Conservation (phyloP, 23 red algal genomes). For the Gracilaria gracilis region DNA sequence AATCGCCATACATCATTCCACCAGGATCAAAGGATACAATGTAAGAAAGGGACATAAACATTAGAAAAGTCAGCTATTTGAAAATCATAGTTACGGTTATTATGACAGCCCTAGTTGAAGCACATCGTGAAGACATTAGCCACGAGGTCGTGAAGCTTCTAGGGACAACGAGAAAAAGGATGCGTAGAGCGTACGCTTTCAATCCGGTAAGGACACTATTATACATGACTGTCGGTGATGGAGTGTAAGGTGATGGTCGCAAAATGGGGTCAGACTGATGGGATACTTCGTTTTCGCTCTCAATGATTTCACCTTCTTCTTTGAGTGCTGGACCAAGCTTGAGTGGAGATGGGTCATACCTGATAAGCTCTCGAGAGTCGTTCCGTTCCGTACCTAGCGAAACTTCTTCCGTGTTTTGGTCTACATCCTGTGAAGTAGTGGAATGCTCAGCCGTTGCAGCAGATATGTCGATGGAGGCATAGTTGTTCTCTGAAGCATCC, state of each 20-base stretch:
- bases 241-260: conserved; percentile 53
- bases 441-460: conserved; percentile 1
- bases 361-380: neutral
- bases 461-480: neutral
- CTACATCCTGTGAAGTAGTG: conserved; percentile 20
- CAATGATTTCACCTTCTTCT: conserved; percentile 21
- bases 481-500: conserved; percentile 2
- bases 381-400: neutral
- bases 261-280: conserved; percentile 42
- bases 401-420: neutral
- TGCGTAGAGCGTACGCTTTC: conserved; percentile 49
- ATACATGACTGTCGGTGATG: conserved; percentile 39
- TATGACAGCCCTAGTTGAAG: neutral
- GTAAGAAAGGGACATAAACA: conserved; percentile 10
- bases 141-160: conserved; percentile 1
- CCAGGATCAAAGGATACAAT: neutral
- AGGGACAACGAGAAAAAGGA: conserved; percentile 1
- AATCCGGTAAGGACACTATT: conserved; percentile 49
- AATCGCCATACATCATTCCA: neutral
- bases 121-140: neutral
- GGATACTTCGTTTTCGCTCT: conserved; percentile 6
- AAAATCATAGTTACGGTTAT: neutral
- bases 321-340: conserved; percentile 2
- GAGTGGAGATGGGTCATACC: conserved; percentile 10
- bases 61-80: conserved; percentile 10